Base-by-base conservation (phyloP, 2,329 filamentous ascomycete species). In the Diaporthe amygdali region DNA sequence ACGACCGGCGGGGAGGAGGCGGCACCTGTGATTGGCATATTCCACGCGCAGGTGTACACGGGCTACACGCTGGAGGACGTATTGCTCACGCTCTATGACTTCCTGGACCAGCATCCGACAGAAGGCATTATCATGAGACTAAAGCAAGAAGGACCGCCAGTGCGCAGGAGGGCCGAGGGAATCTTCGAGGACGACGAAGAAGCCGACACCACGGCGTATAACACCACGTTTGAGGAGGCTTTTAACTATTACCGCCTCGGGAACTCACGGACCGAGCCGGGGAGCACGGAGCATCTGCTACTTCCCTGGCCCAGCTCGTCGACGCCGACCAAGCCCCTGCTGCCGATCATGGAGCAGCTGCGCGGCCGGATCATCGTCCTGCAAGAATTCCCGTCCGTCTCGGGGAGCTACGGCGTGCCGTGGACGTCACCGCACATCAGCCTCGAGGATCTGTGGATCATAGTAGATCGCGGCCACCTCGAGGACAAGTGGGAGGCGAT, bases 41-140 rank as follows among this genome's bases (percentile, higher is more conserved):
- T 86, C 75, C 86, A 88, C 76, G 84, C 78, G 69, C 75, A 79
- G 69, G 81, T 80, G 46, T 82, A 81, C 75, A 88, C 86, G 9
- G 84, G 84, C 69, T 83, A 84, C 75, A 81, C 80, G 68, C 82
- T 84, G 68, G 76, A 78, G 34, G 79, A 84, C 54, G 85, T 87
- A 6, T 78, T 86, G 49, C 74, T 79, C 22, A 79, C 78, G n/a
- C 78, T 87, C 68, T 83, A 84, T 52, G 76, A 72, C n/a, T 88
- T 88, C 73, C 79, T 88, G 25, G 81, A 83, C 7, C 76, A 71
- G 4, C 78, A 86, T 73, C 85, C 86, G 0, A 79, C 80, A 15
- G 84, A 87, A 76, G 78, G 83, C n/a, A 77, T 88, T 69, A 72
- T 88, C 63, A 81, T 88, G 82, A 85, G 86, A 1, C 79, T 88